phyloP scores from a whole-genome alignment of 163 green algal species.

The Dunaliella salina region DNA sequence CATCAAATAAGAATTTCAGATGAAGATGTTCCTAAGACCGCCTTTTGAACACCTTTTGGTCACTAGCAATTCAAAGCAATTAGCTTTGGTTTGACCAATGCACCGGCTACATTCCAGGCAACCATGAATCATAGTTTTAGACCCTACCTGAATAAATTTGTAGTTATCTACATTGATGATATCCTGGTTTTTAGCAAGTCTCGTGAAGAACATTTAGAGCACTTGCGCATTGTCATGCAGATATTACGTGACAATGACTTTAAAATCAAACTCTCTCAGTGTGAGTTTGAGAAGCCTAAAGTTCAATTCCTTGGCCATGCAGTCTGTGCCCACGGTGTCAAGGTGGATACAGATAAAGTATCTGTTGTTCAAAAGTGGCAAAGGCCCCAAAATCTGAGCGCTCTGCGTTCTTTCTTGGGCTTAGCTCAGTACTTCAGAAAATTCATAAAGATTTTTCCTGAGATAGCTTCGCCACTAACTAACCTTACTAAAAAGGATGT shows the following conservation, averaged over 20 bases:
- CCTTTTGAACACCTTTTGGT: slow-evolving; percentile 38
- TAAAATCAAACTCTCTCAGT: too few relatives aligned
- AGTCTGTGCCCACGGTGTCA: slow-evolving; percentile 22
- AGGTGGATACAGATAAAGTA: slow-evolving; percentile 24
- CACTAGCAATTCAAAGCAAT: slow-evolving; percentile 40
- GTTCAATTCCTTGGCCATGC: slow-evolving; percentile 34
- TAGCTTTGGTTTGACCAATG: slow-evolving; percentile 34
- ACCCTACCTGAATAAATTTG: slow-evolving; percentile 24
- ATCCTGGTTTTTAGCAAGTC: slow-evolving; percentile 17
- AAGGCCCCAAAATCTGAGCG: slow-evolving; percentile 11
- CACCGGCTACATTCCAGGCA: slow-evolving; percentile 35
- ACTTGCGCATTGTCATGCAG: too few relatives aligned
- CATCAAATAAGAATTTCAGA: slow-evolving; percentile 34
- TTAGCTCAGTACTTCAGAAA: too few relatives aligned
- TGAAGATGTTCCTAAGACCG: too few relatives aligned
- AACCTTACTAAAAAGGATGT: too few relatives aligned
- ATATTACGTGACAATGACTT: too few relatives aligned
- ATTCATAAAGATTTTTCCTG: too few relatives aligned
- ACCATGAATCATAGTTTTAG: slow-evolving; percentile 39
- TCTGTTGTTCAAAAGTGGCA: slow-evolving; percentile 23
- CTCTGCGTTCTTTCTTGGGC: slow-evolving; percentile 32
- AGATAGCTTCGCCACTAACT: too few relatives aligned
- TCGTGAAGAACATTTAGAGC: too few relatives aligned
- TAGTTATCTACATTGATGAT: slow-evolving; percentile 40
- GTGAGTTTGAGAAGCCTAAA: too few relatives aligned